Evolutionary conservation across 768 basidiomycete species (phyloP).

Genomic region (Candolleomyces eurysporus): DNA sequence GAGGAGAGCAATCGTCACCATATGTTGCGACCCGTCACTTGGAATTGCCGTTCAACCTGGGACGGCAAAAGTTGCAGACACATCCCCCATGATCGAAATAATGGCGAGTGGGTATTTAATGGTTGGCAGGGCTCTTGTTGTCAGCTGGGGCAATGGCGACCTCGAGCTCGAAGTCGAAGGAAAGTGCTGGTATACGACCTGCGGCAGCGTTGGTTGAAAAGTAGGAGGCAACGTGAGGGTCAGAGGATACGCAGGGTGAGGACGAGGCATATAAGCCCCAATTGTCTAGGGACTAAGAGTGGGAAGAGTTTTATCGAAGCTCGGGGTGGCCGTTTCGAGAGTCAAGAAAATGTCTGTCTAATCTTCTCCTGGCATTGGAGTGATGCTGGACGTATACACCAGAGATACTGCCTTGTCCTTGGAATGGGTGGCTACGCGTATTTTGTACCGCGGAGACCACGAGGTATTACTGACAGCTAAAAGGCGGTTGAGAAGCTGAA

Average conservation of each 20-base stretch:
- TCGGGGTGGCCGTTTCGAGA: constrained; percentile 38
- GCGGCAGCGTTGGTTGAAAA: too few species aligned
- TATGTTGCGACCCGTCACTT: background rate
- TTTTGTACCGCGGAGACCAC: constrained; percentile 38
- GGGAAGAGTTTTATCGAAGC: constrained; percentile 33
- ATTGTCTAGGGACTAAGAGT: constrained; percentile 30
- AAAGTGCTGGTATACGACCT: too few species aligned
- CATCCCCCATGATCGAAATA: background rate
- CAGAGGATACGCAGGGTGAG: background rate
- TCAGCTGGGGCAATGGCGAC: too few species aligned
- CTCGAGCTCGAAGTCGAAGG: too few species aligned
- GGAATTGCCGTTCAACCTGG: background rate
- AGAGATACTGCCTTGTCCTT: constrained; percentile 30
- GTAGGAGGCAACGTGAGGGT: background rate
- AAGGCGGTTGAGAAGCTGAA: background rate
- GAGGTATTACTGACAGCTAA: constrained; percentile 24
- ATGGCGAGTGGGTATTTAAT: background rate
- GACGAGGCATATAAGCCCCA: constrained; percentile 5
- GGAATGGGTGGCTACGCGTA: constrained; percentile 35
- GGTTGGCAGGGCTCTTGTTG: background rate
- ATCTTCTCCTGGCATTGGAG: constrained; percentile 40
- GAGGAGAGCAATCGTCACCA: background rate
- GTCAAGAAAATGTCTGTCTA: constrained; percentile 38
- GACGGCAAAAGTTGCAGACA: constrained; percentile 2
- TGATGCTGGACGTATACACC: constrained; percentile 38